Conservation (phyloP, 2,329 filamentous ascomycete genomes). For the Alternaria triticimaculans region DNA sequence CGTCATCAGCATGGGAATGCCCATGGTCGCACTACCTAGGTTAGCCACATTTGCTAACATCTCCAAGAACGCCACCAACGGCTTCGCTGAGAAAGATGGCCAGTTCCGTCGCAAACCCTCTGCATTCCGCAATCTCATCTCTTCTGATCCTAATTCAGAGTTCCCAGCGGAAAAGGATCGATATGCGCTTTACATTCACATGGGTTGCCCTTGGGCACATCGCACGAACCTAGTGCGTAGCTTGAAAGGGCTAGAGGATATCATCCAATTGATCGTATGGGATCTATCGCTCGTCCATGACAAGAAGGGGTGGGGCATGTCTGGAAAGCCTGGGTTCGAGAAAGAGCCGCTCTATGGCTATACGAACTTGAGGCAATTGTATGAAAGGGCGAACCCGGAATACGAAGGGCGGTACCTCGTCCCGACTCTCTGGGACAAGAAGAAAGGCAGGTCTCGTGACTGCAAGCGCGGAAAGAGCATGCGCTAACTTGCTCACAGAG, state of each 20-base stretch:
- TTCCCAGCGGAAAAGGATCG: slow-evolving; percentile 67
- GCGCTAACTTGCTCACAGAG: slow-evolving; percentile 19
- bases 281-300: slow-evolving; percentile 42
- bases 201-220: slow-evolving; percentile 69
- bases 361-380: slow-evolving; percentile 64
- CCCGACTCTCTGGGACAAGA: slow-evolving; percentile 75
- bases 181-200: slow-evolving; percentile 68
- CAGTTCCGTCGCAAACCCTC: slow-evolving; percentile 65
- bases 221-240: slow-evolving; percentile 55
- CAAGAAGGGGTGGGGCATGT: slow-evolving; percentile 33
- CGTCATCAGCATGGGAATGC: background rate
- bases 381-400: slow-evolving; percentile 68
- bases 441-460: slow-evolving; percentile 42
- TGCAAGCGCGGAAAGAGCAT: background rate
- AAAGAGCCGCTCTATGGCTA: slow-evolving; percentile 13
- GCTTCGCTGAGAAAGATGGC: slow-evolving; percentile 55
- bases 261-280: slow-evolving; percentile 57
- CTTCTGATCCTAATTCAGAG: slow-evolving; percentile 55
- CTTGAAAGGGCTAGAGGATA: slow-evolving; percentile 59
- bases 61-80: background rate
- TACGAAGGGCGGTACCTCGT: slow-evolving; percentile 71
- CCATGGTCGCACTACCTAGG: background rate
- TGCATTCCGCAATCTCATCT: slow-evolving; percentile 63
- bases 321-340: slow-evolving; percentile 19
- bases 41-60: background rate